Evolutionary conservation across 116 monocot species (phyloP), one percentile per base, ranked within the genome.

Genomic region (Papilionanthe hybrid): DNA sequence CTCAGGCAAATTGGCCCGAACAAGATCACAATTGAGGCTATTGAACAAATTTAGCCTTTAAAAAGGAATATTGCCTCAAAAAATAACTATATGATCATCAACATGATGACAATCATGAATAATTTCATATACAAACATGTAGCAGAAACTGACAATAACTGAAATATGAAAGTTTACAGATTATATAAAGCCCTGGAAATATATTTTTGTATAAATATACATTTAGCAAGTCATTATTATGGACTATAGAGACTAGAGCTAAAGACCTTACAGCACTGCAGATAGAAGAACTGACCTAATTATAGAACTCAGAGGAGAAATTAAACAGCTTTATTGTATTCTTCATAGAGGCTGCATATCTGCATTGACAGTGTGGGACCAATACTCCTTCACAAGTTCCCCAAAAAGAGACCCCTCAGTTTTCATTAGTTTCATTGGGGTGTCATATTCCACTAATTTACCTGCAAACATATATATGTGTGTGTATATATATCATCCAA

Each of bases 321-420:
- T 4, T 7, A 68, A 28, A 25, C 7, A 29, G 69, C 75, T 75
- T 28, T 43, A 55, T 13, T n/a, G 1, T 77, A 37, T 43, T 25
- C 19, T 37, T 37, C 37, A 37, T 37, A 10, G 8, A 11, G 50
- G n/a, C 69, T 80, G 55, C 18, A 86, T 72, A 42, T 50, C 79
- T 19, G 72, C 79, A 85, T 66, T 81, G 55, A 80, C 65, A 19
- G 79, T 57, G 58, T 85, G 86, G 1, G 89, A 89, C 89, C 91
- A 91, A 72, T 91, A 91, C 63, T 91, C 87, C 66, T 86, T 91
- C 9, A 89, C 91, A 42, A 91, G 89, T 49, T 87, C 53, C 2
- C 82, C 48, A 63, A 91, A 91, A 9, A 89, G 75, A 75, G 91
- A 87, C 23, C 89, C 91, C 50, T 87, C 81, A 10, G 77, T 91